These are phyloP conservation scores for Linum lewisii DNA, from an alignment of 345 rosid species.

Conservation along the genomic window DNA sequence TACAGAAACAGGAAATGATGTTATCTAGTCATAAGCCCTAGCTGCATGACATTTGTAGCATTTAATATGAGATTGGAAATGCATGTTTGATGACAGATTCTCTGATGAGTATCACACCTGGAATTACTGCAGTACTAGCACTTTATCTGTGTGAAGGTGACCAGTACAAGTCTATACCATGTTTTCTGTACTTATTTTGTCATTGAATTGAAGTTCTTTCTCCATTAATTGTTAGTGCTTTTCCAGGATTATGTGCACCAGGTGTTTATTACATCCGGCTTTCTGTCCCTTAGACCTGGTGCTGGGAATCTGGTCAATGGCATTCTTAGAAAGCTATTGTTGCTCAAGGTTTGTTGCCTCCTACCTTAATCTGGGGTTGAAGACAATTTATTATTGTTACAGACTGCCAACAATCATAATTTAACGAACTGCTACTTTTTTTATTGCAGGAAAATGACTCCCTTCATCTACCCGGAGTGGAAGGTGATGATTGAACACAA, in stretches of 20 bases:
- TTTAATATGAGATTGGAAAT: no score
- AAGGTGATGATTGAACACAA: conserved; percentile 88
- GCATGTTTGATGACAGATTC: no score
- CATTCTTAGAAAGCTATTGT: conserved; percentile 75
- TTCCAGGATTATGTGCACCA: no score
- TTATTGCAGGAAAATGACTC: conserved; percentile 57
- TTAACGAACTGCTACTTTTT: conserved; percentile 20
- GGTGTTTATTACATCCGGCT: neutral
- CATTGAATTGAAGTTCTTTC: no score
- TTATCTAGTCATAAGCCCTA: neutral
- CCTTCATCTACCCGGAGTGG: conserved; percentile 80
- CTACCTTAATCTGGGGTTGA: neutral
- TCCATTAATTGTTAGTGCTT: no score
- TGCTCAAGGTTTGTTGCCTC: conserved; percentile 55
- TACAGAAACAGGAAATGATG: conserved; percentile 25
- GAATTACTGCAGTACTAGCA: no score
- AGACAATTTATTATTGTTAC: conserved; percentile 1
- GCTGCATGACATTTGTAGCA: no score
- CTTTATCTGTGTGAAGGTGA: no score
- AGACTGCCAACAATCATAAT: conserved; percentile 9
- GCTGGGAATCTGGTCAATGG: conserved; percentile 97
- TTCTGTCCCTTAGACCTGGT: conserved; percentile 61
- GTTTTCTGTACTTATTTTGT: no score
- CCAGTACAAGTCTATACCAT: no score
- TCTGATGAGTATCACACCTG: no score